Conservation (phyloP, 2,329 filamentous ascomycete genomes). For the Talaromyces funiculosus region DNA sequence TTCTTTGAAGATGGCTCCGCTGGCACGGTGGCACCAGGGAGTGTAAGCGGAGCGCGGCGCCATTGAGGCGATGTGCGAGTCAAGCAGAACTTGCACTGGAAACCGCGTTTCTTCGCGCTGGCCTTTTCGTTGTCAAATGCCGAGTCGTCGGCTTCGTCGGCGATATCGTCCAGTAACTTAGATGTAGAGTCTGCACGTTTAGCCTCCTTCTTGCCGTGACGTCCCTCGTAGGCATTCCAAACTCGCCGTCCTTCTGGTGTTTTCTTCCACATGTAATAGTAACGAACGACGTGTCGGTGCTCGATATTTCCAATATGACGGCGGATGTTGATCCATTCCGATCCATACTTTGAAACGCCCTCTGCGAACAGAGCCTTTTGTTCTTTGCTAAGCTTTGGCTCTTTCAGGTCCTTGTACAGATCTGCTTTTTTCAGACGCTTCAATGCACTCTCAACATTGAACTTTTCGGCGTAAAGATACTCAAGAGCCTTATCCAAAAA, state of each 20-base stretch:
- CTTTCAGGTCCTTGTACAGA: conserved; percentile 67
- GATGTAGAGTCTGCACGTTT: conserved; percentile 58
- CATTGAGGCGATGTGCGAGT: conserved; percentile 78
- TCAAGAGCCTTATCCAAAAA: conserved; percentile 77
- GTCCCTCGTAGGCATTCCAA: conserved; percentile 81
- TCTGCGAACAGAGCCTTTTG: conserved; percentile 91
- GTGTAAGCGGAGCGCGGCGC: conserved; percentile 77
- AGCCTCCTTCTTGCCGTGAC: conserved; percentile 84
- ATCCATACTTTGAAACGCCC: conserved; percentile 81
- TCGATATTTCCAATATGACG: conserved; percentile 74
- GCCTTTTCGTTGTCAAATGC: conserved; percentile 92
- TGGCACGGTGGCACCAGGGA: conserved; percentile 63
- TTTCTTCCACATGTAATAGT: conserved; percentile 99
- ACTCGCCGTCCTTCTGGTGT: conserved; percentile 76
- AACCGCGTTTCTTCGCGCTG: conserved; percentile 67
- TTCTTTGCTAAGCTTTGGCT: conserved; percentile 70
- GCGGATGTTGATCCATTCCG: conserved; percentile 76
- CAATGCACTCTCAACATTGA: conserved; percentile 65
- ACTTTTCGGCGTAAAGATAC: conserved; percentile 65
- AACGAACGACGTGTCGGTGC: conserved; percentile 76
- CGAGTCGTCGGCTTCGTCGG: conserved; percentile 87
- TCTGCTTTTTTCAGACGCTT: conserved; percentile 63
- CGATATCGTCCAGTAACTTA: conserved; percentile 86
- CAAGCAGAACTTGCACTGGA: conserved; percentile 90
- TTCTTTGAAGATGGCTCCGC: conserved; percentile 58